These are phyloP conservation scores for Leishmania tropica DNA, from an alignment of 208 protist species.

Conservation along the genomic window DNA sequence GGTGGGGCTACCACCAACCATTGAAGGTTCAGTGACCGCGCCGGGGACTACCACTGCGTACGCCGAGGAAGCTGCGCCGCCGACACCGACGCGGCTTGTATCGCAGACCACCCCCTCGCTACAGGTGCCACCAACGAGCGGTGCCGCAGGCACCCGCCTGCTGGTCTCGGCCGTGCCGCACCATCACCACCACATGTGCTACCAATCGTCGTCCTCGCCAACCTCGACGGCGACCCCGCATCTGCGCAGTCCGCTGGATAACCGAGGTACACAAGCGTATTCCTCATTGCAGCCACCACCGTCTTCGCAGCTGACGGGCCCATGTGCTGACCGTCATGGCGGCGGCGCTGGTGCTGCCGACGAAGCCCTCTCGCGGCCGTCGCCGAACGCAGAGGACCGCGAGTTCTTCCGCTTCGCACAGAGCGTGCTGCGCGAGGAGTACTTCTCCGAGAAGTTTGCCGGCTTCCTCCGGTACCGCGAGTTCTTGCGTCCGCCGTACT, in stretches of 20 bases:
- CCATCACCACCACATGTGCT: not conserved
- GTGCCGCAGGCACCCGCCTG: not conserved
- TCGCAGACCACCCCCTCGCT: not conserved
- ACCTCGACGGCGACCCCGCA: not conserved
- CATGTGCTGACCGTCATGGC: not conserved
- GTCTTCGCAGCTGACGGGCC: not conserved
- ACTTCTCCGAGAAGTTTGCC: constrained; percentile 57
- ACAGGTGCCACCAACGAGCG: no score
- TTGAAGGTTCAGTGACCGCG: not conserved
- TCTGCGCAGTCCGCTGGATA: not conserved
- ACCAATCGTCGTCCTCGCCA: not conserved
- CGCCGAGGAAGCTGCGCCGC: not conserved
- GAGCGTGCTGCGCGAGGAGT: constrained; percentile 31
- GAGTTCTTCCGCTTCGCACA: constrained; percentile 19
- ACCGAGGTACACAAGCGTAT: not conserved
- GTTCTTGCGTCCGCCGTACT: constrained; percentile 44
- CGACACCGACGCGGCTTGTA: not conserved
- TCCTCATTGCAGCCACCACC: not conserved
- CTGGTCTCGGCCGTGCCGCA: not conserved
- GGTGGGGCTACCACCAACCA: not conserved
- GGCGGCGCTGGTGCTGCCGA: not conserved
- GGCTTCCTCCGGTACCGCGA: constrained; percentile 43
- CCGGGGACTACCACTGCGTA: not conserved
- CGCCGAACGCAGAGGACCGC: constrained; percentile 5
- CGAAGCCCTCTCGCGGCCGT: not conserved